phyloP scores from a whole-genome alignment of 352 stramenopile genomes.

The Pythium aristosporum region DNA sequence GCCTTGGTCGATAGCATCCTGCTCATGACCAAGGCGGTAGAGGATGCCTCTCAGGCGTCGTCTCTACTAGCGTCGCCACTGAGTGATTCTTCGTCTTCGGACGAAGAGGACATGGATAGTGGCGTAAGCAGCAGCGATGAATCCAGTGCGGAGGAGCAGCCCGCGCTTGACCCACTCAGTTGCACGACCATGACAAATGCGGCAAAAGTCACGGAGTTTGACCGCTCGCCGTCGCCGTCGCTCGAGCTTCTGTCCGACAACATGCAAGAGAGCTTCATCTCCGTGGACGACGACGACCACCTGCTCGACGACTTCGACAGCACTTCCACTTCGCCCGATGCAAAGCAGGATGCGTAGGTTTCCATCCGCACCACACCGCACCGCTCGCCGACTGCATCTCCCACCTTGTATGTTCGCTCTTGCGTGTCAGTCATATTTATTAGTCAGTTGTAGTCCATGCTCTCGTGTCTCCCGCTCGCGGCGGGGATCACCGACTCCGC shows the following conservation, averaged over 20 bases:
- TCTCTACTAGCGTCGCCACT: slow-evolving; percentile 35
- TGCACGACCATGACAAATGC: slow-evolving; percentile 20
- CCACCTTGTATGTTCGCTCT: slow-evolving; percentile 20
- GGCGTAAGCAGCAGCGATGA: slow-evolving; percentile 38
- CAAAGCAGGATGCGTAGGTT: slow-evolving; percentile 15
- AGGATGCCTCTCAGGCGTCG: slow-evolving; percentile 46
- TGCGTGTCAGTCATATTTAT: slow-evolving; percentile 35
- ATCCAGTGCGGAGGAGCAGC: slow-evolving; percentile 27
- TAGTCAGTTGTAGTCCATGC: slow-evolving; percentile 6
- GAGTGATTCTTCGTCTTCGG: slow-evolving; percentile 57
- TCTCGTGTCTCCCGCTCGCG: not conserved
- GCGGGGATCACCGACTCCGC: not conserved
- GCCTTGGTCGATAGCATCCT: slow-evolving; percentile 76
- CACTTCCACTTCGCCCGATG: slow-evolving; percentile 16
- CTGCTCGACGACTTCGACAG: slow-evolving; percentile 51
- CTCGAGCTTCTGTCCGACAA: slow-evolving; percentile 78
- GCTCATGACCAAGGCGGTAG: slow-evolving; percentile 72
- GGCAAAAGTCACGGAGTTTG: not conserved
- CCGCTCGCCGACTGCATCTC: not conserved
- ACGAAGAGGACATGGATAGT: slow-evolving; percentile 44
- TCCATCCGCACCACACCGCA: not conserved
- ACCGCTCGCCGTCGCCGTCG: slow-evolving; percentile 32
- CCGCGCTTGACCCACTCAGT: slow-evolving; percentile 12
- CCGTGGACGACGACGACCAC: slow-evolving; percentile 61
- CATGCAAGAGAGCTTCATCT: slow-evolving; percentile 68